Percentiles rank a stretch among this genome's conserved stretches.
These are phyloP conservation scores for Asterophora lycoperdoides DNA, from an alignment of 768 basidiomycete species.

Conservation along the genomic window DNA sequence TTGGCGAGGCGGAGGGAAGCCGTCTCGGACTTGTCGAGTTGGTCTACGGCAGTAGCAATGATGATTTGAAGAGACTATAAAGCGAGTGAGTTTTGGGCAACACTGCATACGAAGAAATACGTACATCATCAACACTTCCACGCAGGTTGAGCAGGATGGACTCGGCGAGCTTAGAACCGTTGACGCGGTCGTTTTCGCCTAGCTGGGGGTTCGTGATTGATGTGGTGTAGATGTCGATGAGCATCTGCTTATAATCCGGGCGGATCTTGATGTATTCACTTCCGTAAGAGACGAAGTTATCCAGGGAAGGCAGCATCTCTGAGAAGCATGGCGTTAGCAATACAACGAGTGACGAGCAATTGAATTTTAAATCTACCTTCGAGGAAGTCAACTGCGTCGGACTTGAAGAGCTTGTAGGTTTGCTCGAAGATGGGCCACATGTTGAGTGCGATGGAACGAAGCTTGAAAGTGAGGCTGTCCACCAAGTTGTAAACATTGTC, in stretches of 20 bases:
- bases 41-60: conserved; percentile 54
- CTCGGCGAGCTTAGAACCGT: conserved; percentile 83
- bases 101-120: conserved; percentile 19
- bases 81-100: conserved; percentile 4
- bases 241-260: conserved; percentile 72
- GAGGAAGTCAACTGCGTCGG: conserved; percentile 80
- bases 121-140: conserved; percentile 74
- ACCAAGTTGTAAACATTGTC: conserved; percentile 86
- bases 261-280: conserved; percentile 68
- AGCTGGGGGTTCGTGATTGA: conserved; percentile 65
- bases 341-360: background rate
- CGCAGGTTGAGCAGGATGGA: conserved; percentile 76
- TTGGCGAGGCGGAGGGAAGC: conserved; percentile 67
- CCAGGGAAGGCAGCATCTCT: conserved; percentile 87
- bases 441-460: conserved; percentile 65
- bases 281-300: conserved; percentile 87
- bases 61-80: conserved; percentile 60
- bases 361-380: conserved; percentile 54
- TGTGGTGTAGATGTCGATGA: conserved; percentile 79
- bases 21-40: conserved; percentile 61
- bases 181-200: conserved; percentile 80
- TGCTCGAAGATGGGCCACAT: conserved; percentile 89
- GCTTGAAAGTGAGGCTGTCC: conserved; percentile 81
- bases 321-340: background rate
- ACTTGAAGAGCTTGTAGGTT: conserved; percentile 79